phyloP scores from a whole-genome alignment of 768 basidiomycete species.

The Rhizopogon vesiculosus region DNA sequence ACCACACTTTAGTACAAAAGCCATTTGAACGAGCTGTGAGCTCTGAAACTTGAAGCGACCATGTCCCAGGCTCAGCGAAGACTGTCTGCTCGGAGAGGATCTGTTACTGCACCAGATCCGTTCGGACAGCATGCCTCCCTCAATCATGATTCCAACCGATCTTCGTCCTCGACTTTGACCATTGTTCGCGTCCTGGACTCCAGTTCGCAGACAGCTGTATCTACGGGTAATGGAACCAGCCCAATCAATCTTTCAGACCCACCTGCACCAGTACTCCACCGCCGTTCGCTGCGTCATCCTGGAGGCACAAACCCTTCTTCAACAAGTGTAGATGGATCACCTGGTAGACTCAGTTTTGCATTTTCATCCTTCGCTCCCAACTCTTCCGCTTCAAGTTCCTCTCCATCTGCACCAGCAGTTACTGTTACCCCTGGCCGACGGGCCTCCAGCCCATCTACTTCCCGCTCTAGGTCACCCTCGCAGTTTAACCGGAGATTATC shows the following conservation, averaged over 20 bases:
- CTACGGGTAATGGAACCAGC: neutral
- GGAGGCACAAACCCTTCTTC: conserved; percentile 25
- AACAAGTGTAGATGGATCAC: conserved; percentile 15
- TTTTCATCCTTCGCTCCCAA: conserved; percentile 53
- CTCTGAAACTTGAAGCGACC: neutral
- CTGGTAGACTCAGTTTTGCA: conserved; percentile 53
- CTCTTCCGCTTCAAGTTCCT: conserved; percentile 13
- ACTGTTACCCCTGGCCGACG: conserved; percentile 27
- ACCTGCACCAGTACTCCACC: conserved; percentile 20
- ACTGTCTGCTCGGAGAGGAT: conserved; percentile 61
- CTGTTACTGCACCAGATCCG: conserved; percentile 64
- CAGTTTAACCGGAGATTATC: conserved; percentile 24
- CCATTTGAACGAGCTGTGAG: neutral
- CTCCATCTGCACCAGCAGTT: conserved; percentile 18
- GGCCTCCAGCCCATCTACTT: conserved; percentile 29
- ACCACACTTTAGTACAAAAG: neutral
- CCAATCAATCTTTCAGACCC: conserved; percentile 20
- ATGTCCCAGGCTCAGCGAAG: conserved; percentile 21
- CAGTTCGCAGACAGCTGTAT: conserved; percentile 13
- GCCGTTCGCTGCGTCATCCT: conserved; percentile 27
- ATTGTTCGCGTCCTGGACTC: conserved; percentile 61
- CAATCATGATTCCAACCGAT: conserved; percentile 48
- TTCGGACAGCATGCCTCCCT: conserved; percentile 50
- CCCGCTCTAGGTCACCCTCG: conserved; percentile 45
- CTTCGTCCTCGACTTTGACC: conserved; percentile 61